Conservation (phyloP, 805 yeast genomes). For the Schwanniomyces yamadae region DNA sequence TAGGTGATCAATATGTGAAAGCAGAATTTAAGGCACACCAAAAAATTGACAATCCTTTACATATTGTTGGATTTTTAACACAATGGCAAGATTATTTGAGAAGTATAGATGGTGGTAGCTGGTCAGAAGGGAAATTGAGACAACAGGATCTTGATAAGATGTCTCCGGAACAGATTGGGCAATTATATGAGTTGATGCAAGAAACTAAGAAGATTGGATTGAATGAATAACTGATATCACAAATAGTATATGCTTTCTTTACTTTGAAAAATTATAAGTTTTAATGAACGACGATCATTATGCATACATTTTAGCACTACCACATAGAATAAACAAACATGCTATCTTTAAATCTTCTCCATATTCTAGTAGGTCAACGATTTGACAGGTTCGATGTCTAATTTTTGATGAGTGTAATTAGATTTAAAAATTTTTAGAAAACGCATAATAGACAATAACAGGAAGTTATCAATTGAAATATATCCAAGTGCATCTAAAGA, state of each 20-base stretch:
- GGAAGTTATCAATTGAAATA: too few relatives aligned
- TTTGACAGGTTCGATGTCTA: too few relatives aligned
- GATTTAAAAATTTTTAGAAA: too few relatives aligned
- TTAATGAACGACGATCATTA: not conserved
- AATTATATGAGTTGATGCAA: constrained; percentile 73
- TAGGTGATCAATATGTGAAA: constrained; percentile 89
- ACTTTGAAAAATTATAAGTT: not conserved
- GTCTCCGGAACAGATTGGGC: constrained; percentile 89
- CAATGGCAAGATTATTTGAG: constrained; percentile 89
- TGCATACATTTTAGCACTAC: not conserved
- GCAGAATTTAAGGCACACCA: constrained; percentile 87
- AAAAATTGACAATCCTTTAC: constrained; percentile 80
- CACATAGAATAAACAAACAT: too few relatives aligned
- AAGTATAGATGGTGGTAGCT: constrained; percentile 48
- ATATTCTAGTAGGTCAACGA: too few relatives aligned
- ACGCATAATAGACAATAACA: too few relatives aligned
- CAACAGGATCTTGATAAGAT: constrained; percentile 69
- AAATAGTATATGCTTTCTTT: not conserved
- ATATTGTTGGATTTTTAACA: constrained; percentile 88
- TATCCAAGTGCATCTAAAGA: too few relatives aligned
- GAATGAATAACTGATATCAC: constrained; percentile 2
- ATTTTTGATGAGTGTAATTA: too few relatives aligned
- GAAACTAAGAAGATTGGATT: constrained; percentile 50
- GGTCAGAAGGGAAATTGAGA: constrained; percentile 51
- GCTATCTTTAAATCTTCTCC: too few relatives aligned